Conservation (phyloP, 139 green algal species). For the Dunaliella sp. region DNA sequence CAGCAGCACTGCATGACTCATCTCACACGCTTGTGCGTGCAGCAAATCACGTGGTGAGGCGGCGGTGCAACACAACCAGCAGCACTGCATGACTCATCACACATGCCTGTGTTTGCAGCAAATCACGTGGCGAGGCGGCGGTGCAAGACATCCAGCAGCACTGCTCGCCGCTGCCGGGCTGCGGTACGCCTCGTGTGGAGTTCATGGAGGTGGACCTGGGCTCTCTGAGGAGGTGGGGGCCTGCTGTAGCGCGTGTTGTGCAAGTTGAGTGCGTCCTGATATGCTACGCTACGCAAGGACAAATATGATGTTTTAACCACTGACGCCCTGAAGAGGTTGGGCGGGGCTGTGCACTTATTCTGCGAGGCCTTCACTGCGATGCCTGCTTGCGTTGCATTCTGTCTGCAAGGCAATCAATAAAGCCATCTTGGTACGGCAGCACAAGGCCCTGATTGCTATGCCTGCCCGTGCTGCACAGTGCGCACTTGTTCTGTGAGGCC, state of each 20-base stretch:
- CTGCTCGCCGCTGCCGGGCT: slow-evolving; percentile 9
- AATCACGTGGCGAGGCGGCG: slow-evolving; percentile 7
- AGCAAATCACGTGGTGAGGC: slow-evolving; percentile 11
- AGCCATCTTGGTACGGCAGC: not conserved
- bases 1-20: not conserved
- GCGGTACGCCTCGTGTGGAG: slow-evolving; percentile 21
- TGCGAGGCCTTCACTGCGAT: not conserved
- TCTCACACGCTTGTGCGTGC: too few relatives aligned
- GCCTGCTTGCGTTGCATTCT: too few relatives aligned
- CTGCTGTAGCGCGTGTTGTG: too few relatives aligned
- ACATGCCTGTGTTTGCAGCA: too few relatives aligned
- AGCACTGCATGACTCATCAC: too few relatives aligned
- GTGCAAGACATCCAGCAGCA: not conserved
- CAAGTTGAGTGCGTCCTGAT: too few relatives aligned
- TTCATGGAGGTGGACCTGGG: slow-evolving; percentile 58
- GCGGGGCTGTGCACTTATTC: not conserved
- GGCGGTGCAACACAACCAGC: not conserved
- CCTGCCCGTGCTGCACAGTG: not conserved
- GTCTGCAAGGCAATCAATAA: too few relatives aligned
- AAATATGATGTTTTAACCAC: not conserved
- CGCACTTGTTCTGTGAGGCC: not conserved
- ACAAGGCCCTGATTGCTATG: not conserved
- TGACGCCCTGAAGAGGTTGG: not conserved
- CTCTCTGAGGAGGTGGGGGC: slow-evolving; percentile 29
- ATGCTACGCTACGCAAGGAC: not conserved